These are phyloP conservation scores for Plantago rigida DNA, from an alignment of 305 asterid genomes.

Conservation along the genomic window DNA sequence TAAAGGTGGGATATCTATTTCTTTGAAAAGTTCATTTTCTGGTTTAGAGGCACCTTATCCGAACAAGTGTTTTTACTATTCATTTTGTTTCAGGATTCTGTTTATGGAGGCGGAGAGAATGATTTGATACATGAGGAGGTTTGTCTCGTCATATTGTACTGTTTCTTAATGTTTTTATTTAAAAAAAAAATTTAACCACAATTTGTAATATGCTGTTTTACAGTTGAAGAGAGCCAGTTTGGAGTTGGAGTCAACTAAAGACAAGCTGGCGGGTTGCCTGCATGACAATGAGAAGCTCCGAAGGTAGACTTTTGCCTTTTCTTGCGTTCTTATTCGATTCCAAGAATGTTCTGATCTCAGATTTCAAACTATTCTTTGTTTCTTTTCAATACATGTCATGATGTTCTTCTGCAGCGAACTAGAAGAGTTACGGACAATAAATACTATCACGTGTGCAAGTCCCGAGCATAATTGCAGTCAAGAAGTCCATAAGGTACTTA, in stretches of 20 bases:
- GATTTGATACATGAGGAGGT: constrained; percentile 55
- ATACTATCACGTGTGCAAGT: constrained; percentile 27
- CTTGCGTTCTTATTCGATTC: constrained; percentile 21
- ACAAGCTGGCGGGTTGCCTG: constrained; percentile 47
- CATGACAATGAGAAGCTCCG: constrained; percentile 69
- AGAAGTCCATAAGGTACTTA: constrained; percentile 61
- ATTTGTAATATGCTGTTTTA: constrained; percentile 11
- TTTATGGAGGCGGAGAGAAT: constrained; percentile 31
- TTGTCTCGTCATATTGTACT: constrained; percentile 21
- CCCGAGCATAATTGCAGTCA: constrained; percentile 40
- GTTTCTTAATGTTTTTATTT: not conserved
- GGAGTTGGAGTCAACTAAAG: constrained; percentile 64
- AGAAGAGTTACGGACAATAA: constrained; percentile 42
- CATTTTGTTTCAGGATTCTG: constrained; percentile 38
- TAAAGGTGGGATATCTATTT: constrained; percentile 30
- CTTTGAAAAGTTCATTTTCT: constrained; percentile 15
- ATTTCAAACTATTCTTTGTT: not conserved
- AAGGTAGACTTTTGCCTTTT: constrained; percentile 35
- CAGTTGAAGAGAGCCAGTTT: constrained; percentile 58
- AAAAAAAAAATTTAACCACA: too few species aligned
- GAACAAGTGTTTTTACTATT: constrained; percentile 18
- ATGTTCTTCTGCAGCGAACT: constrained; percentile 50
- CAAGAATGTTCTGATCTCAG: constrained; percentile 5
- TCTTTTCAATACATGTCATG: constrained; percentile 6
- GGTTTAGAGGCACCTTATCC: constrained; percentile 15